Percentiles rank a stretch among this genome's conserved stretches.
Evolutionary conservation across 768 basidiomycete genomes (phyloP).

Genomic region (Trametes coccinea): DNA sequence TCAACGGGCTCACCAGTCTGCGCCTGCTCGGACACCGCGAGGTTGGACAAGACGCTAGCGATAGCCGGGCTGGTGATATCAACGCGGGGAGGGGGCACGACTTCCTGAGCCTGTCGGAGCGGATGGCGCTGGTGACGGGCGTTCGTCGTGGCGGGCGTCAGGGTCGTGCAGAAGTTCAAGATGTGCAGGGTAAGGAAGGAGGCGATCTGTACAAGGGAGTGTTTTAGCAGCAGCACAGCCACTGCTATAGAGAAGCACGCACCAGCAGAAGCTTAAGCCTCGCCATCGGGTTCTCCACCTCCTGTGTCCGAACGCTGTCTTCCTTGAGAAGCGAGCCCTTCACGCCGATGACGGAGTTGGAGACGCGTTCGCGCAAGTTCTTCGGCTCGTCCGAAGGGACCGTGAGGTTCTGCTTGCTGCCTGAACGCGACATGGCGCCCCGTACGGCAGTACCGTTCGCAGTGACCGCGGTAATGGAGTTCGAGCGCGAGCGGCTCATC

Average conservation of each 20-base stretch:
- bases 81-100: conserved; percentile 49
- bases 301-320: conserved; percentile 45
- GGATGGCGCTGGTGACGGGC: conserved; percentile 43
- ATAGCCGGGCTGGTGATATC: conserved; percentile 69
- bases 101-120: conserved; percentile 26
- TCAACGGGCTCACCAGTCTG: conserved; percentile 21
- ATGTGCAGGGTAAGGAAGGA: conserved; percentile 91
- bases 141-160: conserved; percentile 67
- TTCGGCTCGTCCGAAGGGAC: conserved; percentile 14
- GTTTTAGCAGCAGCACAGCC: conserved; percentile 4
- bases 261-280: conserved; percentile 87
- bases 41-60: conserved; percentile 54
- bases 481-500: conserved; percentile 40
- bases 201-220: conserved; percentile 54
- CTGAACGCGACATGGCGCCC: conserved; percentile 28
- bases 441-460: conserved; percentile 27
- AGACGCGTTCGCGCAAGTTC: conserved; percentile 32
- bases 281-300: conserved; percentile 77
- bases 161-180: conserved; percentile 89
- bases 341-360: conserved; percentile 41
- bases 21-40: conserved; percentile 42
- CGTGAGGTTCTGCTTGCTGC: conserved; percentile 10
- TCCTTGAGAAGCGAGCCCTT: conserved; percentile 52
- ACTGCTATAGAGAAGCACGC: conserved; percentile 29
- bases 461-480: conserved; percentile 25